Conservation (phyloP, 2,329 filamentous ascomycete genomes). For the Daldinia eschscholtzii region DNA sequence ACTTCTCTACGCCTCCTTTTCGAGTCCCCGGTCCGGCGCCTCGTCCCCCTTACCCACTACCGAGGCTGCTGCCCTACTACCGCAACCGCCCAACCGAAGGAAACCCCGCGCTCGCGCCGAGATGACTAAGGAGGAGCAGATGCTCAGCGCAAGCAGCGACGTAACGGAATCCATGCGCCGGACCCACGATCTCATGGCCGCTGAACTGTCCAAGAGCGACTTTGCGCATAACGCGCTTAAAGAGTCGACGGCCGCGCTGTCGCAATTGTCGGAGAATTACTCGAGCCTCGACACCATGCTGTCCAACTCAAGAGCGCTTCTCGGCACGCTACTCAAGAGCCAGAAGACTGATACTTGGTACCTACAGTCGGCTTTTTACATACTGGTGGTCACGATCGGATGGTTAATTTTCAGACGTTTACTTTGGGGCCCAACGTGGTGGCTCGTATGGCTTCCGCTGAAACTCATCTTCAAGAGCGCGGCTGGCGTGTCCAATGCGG, state of each 20-base stretch:
- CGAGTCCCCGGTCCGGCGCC: slow-evolving; percentile 57
- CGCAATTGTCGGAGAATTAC: slow-evolving; percentile 84
- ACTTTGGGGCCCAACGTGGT: slow-evolving; percentile 90
- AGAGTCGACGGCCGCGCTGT: slow-evolving; percentile 85
- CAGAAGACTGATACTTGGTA: slow-evolving; percentile 99
- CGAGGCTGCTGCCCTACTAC: slow-evolving; percentile 46
- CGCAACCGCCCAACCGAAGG: slow-evolving; percentile 47
- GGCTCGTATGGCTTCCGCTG: slow-evolving; percentile 87
- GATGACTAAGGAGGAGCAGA: slow-evolving; percentile 71
- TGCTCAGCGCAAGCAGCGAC: slow-evolving; percentile 81
- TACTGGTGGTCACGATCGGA: slow-evolving; percentile 79
- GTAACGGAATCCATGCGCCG: slow-evolving; percentile 86
- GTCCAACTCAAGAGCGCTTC: slow-evolving; percentile 77
- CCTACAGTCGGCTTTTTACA: slow-evolving; percentile 87
- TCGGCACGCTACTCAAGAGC: slow-evolving; percentile 83
- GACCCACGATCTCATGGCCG: slow-evolving; percentile 87
- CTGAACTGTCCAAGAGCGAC: slow-evolving; percentile 85
- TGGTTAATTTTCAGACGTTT: slow-evolving; percentile 90
- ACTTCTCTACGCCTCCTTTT: slow-evolving; percentile 76
- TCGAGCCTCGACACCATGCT: slow-evolving; percentile 82
- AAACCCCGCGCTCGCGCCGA: slow-evolving; percentile 53
- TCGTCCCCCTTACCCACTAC: slow-evolving; percentile 51
- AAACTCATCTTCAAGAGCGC: slow-evolving; percentile 72
- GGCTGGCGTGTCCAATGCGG: slow-evolving; percentile 66
- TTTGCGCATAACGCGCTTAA: slow-evolving; percentile 92